Base-by-base conservation (phyloP, 768 basidiomycete species). In the Boletus subcaerulescens region DNA sequence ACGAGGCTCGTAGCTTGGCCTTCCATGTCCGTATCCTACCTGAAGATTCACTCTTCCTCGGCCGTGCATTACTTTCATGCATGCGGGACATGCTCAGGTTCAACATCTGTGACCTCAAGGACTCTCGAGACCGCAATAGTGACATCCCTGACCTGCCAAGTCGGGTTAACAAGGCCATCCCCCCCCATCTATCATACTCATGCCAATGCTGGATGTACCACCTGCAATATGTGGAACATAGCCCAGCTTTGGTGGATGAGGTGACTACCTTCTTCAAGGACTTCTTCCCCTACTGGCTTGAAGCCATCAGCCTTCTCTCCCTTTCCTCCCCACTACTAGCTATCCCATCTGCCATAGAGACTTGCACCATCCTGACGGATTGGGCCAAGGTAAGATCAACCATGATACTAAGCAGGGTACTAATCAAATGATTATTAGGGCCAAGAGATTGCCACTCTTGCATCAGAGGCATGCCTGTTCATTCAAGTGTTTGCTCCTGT, bases 281-380 rank as follows among this genome's bases (percentile, higher is more conserved):
- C 10, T 49, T n/a, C 26, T 48, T 49, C 12, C 43, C 54, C 36
- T 55, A 33, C 44, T 56, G 42, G 50, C 46, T 49, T 26, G 75
- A 76, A 47, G 67, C 65, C 5, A 57, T 76, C 12, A 55, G 63
- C 35, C 51, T 64, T 3, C 50, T 58, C 29, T 53, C 57, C 39
- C 12, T 45, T 15, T 39, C 26, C 40, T 48, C 51, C 5, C 53
- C 48, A 22, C 14, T 43, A 10, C 8, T 32, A 14, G 8, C 36
- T 4, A 45, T 45, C 12, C n/a, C 6, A 39, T 44, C 56, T 53
- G 47, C 56, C 11, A 1, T 33, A 13, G 35, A 53, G 29, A 15
- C 45, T 4, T 58, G 52, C 45, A 54, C 26, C 1, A 43, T 13
- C 12, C 9, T 58, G 12, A 5, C 7, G 5, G 13, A 18, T n/a